Evolutionary conservation across 768 basidiomycete genomes (phyloP).

Genomic region (Pisolithus albus): DNA sequence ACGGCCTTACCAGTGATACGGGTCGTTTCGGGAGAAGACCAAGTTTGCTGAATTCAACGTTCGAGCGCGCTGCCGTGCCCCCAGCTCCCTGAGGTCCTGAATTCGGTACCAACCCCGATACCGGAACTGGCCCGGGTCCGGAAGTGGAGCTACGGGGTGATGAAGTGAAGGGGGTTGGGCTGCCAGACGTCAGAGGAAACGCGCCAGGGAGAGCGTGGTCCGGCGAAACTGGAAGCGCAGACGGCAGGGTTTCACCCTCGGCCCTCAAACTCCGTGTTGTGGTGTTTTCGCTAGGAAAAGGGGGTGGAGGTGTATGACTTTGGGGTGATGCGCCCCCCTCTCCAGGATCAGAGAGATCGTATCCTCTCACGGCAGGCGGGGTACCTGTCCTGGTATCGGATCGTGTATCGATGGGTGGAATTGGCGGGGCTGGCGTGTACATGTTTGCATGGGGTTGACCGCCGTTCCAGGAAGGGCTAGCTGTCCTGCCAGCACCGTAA

Average conservation of each 20-base stretch:
- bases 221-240: not conserved
- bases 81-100: not conserved
- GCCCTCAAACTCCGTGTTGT: not conserved
- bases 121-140: not conserved
- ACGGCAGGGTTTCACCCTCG: not conserved
- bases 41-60: constrained; percentile 41
- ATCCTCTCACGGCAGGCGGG: constrained; percentile 24
- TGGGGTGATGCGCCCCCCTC: constrained; percentile 9
- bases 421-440: constrained; percentile 10
- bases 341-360: constrained; percentile 20
- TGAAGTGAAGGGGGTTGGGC: not conserved
- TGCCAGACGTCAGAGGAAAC: not conserved
- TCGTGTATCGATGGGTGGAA: constrained; percentile 8
- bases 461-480: constrained; percentile 6
- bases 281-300: not conserved
- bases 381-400: constrained; percentile 25
- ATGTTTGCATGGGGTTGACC: constrained; percentile 10
- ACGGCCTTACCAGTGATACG: constrained; percentile 44
- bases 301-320: not conserved
- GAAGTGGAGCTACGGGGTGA: not conserved
- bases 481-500: not conserved
- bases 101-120: not conserved
- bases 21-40: constrained; percentile 71
- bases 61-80: not conserved
- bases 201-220: not conserved